Evolutionary conservation across 768 basidiomycete genomes (phyloP), one percentile per base, ranked within the genome.

Genomic region (Lentinus brumalis): DNA sequence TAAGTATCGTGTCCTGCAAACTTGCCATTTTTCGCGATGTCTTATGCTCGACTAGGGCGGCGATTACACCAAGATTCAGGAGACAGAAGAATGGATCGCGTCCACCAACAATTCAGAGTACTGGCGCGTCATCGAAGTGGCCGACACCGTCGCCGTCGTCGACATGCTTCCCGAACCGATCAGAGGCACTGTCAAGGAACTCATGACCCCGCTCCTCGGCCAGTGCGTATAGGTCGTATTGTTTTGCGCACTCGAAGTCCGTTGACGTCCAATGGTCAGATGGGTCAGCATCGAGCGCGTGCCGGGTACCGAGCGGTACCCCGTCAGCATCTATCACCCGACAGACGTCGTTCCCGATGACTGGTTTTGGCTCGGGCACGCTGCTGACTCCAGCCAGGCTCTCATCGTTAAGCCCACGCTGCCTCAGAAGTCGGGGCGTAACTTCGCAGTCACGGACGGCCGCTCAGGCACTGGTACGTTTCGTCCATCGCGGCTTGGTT

Each of bases 31-130:
- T 42, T 44, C 5, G 10, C 32, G 42, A n/a, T n/a, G n/a, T n/a
- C 42, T 18, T 15, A 4, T 44, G 18, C 4, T 15, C 42, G 4
- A 18, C 16, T 42, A 55, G 40, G 40, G 53, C 40, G 53, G 53
- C 40, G 53, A 55, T 31, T 55, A 55, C 53, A 55, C 53, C 4
- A n/a, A 55, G 53, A 55, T 55, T n/a, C 18, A 40, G 16, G 41
- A 55, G 38, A 55, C 53, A 8, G 10, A 14, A 12, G 40, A n/a
- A 40, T 55, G 53, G 53, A 55, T 55, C 29, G 53, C 53, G 15
- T 55, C 53, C 10, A 55, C 53, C 5, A 38, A 44, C 26, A 26
- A 55, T 5, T 42, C 53, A 26, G 40, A 44, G 12, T 44, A 41
- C 40, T 55, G 53, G 53, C 53, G 41, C 5, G 53, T 46, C 53